Evolutionary conservation across 2,329 filamentous ascomycete species (phyloP).

Genomic region (Zymoseptoria passerinii): DNA sequence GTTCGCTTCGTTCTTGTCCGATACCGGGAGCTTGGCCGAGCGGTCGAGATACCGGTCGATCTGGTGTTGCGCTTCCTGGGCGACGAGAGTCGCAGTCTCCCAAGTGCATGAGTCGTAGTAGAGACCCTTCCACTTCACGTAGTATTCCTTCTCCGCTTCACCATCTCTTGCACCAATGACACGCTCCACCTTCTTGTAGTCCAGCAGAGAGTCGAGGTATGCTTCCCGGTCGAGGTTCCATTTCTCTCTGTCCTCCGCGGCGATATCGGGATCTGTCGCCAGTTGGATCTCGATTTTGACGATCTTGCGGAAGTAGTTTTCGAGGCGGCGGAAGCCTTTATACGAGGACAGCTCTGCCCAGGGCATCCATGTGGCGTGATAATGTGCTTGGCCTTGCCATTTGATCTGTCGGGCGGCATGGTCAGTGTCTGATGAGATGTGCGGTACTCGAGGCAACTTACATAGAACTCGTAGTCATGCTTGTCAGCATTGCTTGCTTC

Average conservation of each 20-base stretch:
- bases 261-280: slow-evolving; percentile 62
- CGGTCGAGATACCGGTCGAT: slow-evolving; percentile 89
- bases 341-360: slow-evolving; percentile 65
- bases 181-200: slow-evolving; percentile 87
- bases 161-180: slow-evolving; percentile 77
- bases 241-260: slow-evolving; percentile 81
- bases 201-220: slow-evolving; percentile 76
- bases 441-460: slow-evolving; percentile 25
- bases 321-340: slow-evolving; percentile 78
- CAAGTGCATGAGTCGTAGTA: slow-evolving; percentile 93
- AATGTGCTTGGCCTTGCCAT: slow-evolving; percentile 92
- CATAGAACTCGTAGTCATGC: slow-evolving; percentile 76
- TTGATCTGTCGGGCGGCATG: slow-evolving; percentile 59
- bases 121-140: slow-evolving; percentile 80
- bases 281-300: slow-evolving; percentile 74
- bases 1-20: slow-evolving; percentile 69
- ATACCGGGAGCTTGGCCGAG: slow-evolving; percentile 68
- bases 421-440: slow-evolving; percentile 5
- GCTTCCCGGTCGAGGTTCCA: slow-evolving; percentile 93
- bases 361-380: slow-evolving; percentile 92
- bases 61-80: slow-evolving; percentile 71
- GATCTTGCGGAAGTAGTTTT: slow-evolving; percentile 87
- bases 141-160: slow-evolving; percentile 78
- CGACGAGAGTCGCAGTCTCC: slow-evolving; percentile 71
- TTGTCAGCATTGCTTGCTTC: slow-evolving; percentile 41